Evolutionary conservation across 257 asterid species (phyloP).

Genomic region (Fraxinus excelsior): DNA sequence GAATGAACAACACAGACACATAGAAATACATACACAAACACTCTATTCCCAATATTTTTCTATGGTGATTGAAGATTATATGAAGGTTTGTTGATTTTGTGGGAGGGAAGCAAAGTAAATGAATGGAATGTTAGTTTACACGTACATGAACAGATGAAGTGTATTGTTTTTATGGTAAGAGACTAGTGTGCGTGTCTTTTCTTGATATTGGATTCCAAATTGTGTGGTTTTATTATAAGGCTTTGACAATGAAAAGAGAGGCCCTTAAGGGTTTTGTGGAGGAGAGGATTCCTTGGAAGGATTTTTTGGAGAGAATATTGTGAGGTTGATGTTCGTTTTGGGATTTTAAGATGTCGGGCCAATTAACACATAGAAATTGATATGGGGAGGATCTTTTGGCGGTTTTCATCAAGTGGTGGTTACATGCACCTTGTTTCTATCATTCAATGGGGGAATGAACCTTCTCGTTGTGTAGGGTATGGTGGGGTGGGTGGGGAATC

Average conservation of each 20-base stretch:
- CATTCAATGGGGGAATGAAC: constrained; percentile 35
- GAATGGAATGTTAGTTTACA: constrained; percentile 58
- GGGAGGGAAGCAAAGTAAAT: constrained; percentile 27
- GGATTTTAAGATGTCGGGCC: neutral
- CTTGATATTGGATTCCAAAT: constrained; percentile 22
- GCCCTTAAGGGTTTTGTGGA: constrained; percentile 18
- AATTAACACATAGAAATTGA: constrained; percentile 18
- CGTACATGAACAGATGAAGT: constrained; percentile 37
- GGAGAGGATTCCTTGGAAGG: constrained; percentile 10
- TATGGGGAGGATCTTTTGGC: neutral
- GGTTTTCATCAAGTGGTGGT: neutral
- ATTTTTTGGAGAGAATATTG: constrained; percentile 30
- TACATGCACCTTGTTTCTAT: constrained; percentile 8
- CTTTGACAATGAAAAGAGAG: neutral
- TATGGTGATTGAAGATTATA: constrained; percentile 17
- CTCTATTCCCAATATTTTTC: neutral
- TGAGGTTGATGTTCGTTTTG: constrained; percentile 45
- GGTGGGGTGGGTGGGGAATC: constrained; percentile 21
- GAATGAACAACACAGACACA: neutral
- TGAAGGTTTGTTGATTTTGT: neutral
- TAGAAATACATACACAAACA: too few species aligned
- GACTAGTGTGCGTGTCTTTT: constrained; percentile 61
- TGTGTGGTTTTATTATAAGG: constrained; percentile 37
- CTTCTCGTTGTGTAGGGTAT: constrained; percentile 6
- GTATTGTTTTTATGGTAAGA: constrained; percentile 48